Conservation (phyloP, 2,329 filamentous ascomycete genomes). For the Capronia coronata region DNA sequence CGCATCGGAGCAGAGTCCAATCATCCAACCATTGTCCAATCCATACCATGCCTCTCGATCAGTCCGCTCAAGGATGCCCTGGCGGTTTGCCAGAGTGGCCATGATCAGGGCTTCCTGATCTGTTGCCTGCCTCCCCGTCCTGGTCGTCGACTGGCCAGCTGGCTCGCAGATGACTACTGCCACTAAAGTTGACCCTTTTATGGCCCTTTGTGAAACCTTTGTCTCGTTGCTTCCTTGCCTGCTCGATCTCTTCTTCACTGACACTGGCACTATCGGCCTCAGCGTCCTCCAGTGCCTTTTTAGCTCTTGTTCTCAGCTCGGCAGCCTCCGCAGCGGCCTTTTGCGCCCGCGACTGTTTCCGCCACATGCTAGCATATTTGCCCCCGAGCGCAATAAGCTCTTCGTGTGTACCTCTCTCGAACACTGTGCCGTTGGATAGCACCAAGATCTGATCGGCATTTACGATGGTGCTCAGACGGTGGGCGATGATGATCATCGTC, state of each 20-base stretch:
- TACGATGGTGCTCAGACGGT: constrained; percentile 78
- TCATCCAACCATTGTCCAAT: not conserved
- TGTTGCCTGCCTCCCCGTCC: constrained; percentile 13
- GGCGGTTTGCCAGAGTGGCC: constrained; percentile 19
- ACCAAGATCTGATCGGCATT: constrained; percentile 81
- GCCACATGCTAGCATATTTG: constrained; percentile 79
- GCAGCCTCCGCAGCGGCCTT: constrained; percentile 58
- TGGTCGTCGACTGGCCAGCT: constrained; percentile 19
- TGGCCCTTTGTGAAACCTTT: constrained; percentile 16
- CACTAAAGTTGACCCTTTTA: constrained; percentile 28
- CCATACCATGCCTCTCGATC: not conserved
- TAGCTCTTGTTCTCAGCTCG: constrained; percentile 39
- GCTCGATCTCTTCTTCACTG: constrained; percentile 41
- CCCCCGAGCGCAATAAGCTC: constrained; percentile 65
- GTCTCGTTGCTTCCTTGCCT: constrained; percentile 17
- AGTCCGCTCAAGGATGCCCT: constrained; percentile 21
- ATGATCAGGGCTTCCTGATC: constrained; percentile 13
- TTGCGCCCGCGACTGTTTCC: constrained; percentile 76
- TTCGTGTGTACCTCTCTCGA: constrained; percentile 71
- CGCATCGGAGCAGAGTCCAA: not conserved
- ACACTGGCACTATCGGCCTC: constrained; percentile 45
- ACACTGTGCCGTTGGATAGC: constrained; percentile 66
- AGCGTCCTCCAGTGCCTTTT: constrained; percentile 35
- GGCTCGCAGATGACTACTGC: constrained; percentile 22
- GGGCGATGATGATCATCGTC: constrained; percentile 91